Conservation (phyloP, 192 early-diverging fungal genomes). For the Thamnidium elegans region DNA sequence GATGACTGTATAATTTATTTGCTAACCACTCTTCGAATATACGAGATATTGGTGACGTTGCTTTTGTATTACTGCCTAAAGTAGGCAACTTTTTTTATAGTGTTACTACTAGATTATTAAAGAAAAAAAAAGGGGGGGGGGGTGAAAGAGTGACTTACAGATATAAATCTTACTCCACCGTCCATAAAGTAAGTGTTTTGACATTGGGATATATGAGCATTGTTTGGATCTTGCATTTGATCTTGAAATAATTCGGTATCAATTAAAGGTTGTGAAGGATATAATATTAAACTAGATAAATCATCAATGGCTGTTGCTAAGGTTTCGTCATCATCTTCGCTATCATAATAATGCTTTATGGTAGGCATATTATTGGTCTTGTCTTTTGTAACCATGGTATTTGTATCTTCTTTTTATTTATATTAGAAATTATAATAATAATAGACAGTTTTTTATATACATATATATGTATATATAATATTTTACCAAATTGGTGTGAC, state of each 20-base stretch:
- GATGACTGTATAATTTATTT: constrained; percentile 28
- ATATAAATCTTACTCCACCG: constrained; percentile 36
- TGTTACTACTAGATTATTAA: not conserved
- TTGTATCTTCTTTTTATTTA: too few relatives aligned
- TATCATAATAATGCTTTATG: not conserved
- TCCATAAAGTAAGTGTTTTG: constrained; percentile 41
- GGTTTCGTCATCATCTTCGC: constrained; percentile 11
- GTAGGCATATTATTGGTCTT: not conserved
- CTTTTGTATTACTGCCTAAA: constrained; percentile 28
- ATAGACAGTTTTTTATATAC: too few relatives aligned
- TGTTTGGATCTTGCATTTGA: constrained; percentile 18
- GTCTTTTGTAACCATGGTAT: not conserved
- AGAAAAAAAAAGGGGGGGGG: too few relatives aligned
- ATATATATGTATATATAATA: not conserved
- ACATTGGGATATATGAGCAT: constrained; percentile 23
- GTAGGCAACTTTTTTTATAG: constrained; percentile 26
- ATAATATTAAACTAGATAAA: constrained; percentile 4
- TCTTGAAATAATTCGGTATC: constrained; percentile 11
- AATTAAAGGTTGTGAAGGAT: not conserved
- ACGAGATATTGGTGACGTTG: constrained; percentile 30
- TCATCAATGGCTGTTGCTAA: constrained; percentile 2
- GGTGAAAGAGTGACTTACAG: constrained; percentile 25
- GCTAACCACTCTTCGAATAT: constrained; percentile 41
- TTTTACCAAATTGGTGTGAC: constrained; percentile 5
- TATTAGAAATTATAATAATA: too few relatives aligned